Evolutionary conservation across 2,329 filamentous ascomycete genomes (phyloP).

Genomic region (Ceratocystis variospora): DNA sequence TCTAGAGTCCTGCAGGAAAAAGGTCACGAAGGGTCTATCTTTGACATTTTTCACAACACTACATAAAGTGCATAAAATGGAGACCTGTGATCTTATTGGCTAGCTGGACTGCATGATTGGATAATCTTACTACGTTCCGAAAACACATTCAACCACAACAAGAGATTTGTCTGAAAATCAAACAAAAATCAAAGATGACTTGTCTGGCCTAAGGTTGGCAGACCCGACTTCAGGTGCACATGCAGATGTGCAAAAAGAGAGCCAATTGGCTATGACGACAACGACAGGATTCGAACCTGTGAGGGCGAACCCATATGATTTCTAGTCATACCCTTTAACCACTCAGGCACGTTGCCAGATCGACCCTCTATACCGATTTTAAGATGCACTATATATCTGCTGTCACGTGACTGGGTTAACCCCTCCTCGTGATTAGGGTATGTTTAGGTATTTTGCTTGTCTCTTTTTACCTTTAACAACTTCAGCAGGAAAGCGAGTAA

Average conservation of each 20-base stretch:
- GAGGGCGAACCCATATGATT: constrained; percentile 19
- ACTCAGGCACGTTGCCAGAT: constrained; percentile 17
- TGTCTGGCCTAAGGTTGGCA: no score
- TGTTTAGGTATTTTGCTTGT: no score
- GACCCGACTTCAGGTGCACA: neutral
- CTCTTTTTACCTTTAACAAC: no score
- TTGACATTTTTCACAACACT: neutral
- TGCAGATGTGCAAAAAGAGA: neutral
- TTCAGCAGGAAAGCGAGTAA: no score
- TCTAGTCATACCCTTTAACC: constrained; percentile 20
- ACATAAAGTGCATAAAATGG: neutral
- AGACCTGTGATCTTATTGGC: neutral
- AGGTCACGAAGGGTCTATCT: neutral
- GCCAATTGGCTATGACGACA: constrained; percentile 10
- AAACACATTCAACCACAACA: no score
- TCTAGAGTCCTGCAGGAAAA: no score
- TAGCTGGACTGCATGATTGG: neutral
- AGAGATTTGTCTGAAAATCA: no score
- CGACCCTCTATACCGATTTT: neutral
- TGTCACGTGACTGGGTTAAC: no score
- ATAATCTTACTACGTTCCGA: neutral
- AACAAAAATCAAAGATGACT: no score
- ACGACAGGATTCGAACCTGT: constrained; percentile 19
- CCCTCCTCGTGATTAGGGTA: no score
- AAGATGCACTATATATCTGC: neutral